Evolutionary conservation across 345 rosid genomes (phyloP).

Genomic region (Eucalyptus globulus): DNA sequence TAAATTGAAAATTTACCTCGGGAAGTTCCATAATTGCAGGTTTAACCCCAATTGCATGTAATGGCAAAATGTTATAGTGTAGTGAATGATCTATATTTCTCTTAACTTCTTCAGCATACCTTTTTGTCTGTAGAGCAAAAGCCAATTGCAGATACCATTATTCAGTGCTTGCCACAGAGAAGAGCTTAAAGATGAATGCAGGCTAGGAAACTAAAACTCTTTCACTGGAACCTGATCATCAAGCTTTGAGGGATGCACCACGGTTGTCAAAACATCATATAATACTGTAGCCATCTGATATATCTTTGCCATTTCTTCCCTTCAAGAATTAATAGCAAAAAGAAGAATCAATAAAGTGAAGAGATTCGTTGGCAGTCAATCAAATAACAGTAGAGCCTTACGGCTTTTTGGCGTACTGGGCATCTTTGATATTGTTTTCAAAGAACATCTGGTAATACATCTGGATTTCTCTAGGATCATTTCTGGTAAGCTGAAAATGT

Average conservation of each 20-base stretch:
- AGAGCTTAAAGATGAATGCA: not conserved
- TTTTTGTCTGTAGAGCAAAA: constrained; percentile 27
- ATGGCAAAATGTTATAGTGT: constrained; percentile 84
- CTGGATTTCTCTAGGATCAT: constrained; percentile 62
- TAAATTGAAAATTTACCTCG: constrained; percentile 39
- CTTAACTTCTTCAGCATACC: constrained; percentile 63
- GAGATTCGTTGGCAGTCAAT: not conserved
- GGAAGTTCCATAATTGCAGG: constrained; percentile 79
- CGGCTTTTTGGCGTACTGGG: constrained; percentile 57
- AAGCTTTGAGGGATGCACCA: constrained; percentile 29
- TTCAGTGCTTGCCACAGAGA: not conserved
- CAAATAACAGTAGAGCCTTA: constrained; percentile 20
- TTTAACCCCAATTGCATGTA: constrained; percentile 58
- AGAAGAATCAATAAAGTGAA: not conserved
- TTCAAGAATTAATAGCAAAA: constrained; percentile 12
- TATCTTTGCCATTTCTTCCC: constrained; percentile 91
- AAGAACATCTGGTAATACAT: constrained; percentile 54
- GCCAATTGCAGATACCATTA: not conserved
- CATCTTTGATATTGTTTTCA: constrained; percentile 39
- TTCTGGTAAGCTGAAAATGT: constrained; percentile 28
- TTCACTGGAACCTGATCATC: constrained; percentile 43
- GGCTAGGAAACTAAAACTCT: not conserved
- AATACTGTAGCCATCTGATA: constrained; percentile 75
- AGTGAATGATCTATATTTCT: constrained; percentile 42
- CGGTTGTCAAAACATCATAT: constrained; percentile 62